Evolutionary conservation across 2,329 filamentous ascomycete species (phyloP).

Genomic region (Coleophoma crateriformis): DNA sequence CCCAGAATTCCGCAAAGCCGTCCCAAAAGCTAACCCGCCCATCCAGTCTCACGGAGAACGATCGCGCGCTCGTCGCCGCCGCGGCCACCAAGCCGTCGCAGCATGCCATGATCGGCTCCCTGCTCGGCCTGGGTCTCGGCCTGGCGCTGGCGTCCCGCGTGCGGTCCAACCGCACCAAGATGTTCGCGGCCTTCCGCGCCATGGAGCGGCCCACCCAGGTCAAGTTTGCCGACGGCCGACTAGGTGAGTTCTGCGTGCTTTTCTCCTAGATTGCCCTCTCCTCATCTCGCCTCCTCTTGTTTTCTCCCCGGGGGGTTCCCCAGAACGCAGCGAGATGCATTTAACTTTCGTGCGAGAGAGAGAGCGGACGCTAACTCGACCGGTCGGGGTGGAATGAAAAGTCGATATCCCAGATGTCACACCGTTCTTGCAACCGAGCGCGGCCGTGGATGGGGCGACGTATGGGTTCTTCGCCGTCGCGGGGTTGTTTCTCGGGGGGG

Average conservation of each 20-base stretch:
- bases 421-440: constrained; percentile 48
- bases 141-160: constrained; percentile 51
- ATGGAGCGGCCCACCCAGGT: constrained; percentile 57
- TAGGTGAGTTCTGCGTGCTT: constrained; percentile 32
- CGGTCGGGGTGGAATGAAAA: too few species aligned
- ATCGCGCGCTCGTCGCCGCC: constrained; percentile 8
- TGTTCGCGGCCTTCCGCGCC: constrained; percentile 57
- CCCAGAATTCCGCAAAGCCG: too few species aligned
- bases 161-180: constrained; percentile 45
- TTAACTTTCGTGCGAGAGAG: too few species aligned
- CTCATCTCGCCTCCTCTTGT: too few species aligned
- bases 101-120: constrained; percentile 52
- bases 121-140: constrained; percentile 54
- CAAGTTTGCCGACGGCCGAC: constrained; percentile 54
- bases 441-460: constrained; percentile 53
- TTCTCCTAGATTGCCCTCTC: not conserved
- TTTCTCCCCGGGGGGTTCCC: too few species aligned
- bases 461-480: constrained; percentile 58
- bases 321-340: too few species aligned
- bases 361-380: too few species aligned
- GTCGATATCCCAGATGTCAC: constrained; percentile 51
- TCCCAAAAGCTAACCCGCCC: not conserved
- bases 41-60: constrained; percentile 4
- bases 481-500: constrained; percentile 59
- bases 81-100: constrained; percentile 50